Evolutionary conservation across 179 eudicot genomes (phyloP), one percentile per base, ranked within the genome.

Genomic region (Carnegiea gigantea): DNA sequence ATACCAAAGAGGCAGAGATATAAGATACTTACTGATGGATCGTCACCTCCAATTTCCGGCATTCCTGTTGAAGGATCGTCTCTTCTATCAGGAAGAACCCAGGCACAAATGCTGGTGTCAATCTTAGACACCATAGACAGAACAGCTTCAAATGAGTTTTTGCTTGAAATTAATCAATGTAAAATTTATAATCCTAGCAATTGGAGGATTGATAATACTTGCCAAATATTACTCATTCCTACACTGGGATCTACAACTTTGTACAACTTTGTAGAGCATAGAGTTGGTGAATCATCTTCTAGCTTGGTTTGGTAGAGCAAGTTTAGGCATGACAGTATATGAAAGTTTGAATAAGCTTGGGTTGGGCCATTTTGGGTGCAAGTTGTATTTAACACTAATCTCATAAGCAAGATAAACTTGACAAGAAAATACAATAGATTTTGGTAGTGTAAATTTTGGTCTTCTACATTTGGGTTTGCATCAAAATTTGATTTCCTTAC

Each of bases 31-130:
- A 94, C 89, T 36, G 95, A 93, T 75, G 98, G 97, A 88, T 95
- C 98, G 67, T 92, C 97, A 33, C 89, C 87, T 2, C 97, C 97
- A n/a, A 92, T 89, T 76, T 86, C 89, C 57, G 98, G 97, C 4
- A 91, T 83, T 75, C 85, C 86, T 40, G 85, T 77, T 54, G 90
- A 83, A 54, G 86, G 53, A 51, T 83, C 87, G 12, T 78, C 80
- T 78, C 88, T 86, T 65, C 72, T 86, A 57, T 88, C 87, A 43
- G 93, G 90, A 67, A 95, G 87, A 80, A 95, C 88, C 97, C 95
- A 92, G 0, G 90, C 92, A 44, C 86, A 81, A 77, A 95, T 88
- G 79, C 88, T 82, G 10, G 93, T 81, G 81, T 91, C 90, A 49
- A 95, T 90, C 98, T 93, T 70, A 70, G 75, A 24, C 70, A 73